A percentile compares a stretch with the other conserved stretches of the same genome.
Evolutionary conservation across 495 filamentous ascomycete genomes (phyloP).

Genomic region (Chaetomidium leptoderma): DNA sequence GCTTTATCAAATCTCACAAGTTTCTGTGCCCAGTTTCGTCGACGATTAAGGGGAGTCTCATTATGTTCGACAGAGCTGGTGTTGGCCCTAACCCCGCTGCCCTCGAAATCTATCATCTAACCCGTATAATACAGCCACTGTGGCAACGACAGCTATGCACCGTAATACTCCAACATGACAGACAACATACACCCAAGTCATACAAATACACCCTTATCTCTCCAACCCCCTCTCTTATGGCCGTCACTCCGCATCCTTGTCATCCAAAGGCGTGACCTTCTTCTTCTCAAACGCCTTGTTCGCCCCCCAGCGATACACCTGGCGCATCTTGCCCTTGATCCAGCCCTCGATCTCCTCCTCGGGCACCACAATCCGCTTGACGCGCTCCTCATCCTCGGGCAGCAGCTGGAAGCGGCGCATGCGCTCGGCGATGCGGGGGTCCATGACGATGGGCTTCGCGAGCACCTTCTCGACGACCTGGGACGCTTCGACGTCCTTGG

Average conservation of each 20-base stretch:
- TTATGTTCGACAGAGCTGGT: slow-evolving; percentile 3
- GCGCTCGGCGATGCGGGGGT: slow-evolving; percentile 68
- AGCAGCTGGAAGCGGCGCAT: slow-evolving; percentile 74
- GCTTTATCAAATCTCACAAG: background rate
- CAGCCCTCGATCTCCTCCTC: slow-evolving; percentile 65
- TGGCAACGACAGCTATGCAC: slow-evolving; percentile 1
- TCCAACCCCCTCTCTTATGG: background rate
- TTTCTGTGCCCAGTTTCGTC: background rate
- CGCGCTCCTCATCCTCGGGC: slow-evolving; percentile 63
- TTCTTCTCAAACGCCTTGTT: slow-evolving; percentile 26
- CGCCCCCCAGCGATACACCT: slow-evolving; percentile 43
- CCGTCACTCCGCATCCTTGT: slow-evolving; percentile 24
- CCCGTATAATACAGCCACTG: slow-evolving; percentile 3
- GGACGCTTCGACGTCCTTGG: slow-evolving; percentile 56
- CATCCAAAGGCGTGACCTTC: slow-evolving; percentile 24
- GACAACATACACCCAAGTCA: slow-evolving; percentile 4
- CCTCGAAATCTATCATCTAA: slow-evolving; percentile 9
- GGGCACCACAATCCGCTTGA: slow-evolving; percentile 55
- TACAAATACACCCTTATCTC: slow-evolving; percentile 13
- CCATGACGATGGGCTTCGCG: slow-evolving; percentile 72
- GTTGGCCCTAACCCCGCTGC: background rate
- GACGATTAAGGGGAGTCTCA: slow-evolving; percentile 8
- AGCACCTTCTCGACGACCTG: slow-evolving; percentile 59
- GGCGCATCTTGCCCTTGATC: slow-evolving; percentile 49
- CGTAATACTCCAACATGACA: slow-evolving; percentile 11